phyloP scores from a whole-genome alignment of 2,329 filamentous ascomycete genomes.

The Spiromastix sp. region DNA sequence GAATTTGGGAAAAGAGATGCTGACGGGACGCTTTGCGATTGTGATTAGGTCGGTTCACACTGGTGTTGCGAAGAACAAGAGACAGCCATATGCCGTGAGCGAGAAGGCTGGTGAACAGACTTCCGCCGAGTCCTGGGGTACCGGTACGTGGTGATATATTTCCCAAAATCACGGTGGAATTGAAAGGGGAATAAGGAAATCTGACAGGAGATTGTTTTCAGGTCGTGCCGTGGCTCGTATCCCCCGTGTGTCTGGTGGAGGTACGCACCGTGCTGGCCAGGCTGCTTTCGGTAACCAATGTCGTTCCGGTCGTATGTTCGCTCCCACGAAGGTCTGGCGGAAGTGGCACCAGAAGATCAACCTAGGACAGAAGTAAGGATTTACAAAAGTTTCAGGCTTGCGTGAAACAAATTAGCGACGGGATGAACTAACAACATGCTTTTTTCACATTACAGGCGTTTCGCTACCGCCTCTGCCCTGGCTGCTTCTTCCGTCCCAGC shows the following conservation, averaged over 20 bases:
- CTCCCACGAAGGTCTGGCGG: conserved; percentile 99
- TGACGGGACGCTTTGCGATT: no score
- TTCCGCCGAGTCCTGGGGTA: conserved; percentile 99
- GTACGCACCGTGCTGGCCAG: conserved; percentile 99
- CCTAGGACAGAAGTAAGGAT: conserved; percentile 81
- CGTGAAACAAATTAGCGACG: conserved; percentile 4
- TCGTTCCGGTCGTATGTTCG: conserved; percentile 99
- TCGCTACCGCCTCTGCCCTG: conserved; percentile 93
- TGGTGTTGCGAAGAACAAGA: conserved; percentile 99
- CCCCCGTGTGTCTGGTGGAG: conserved; percentile 99
- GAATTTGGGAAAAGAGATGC: conserved; percentile 13
- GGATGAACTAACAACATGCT: conserved; percentile 8
- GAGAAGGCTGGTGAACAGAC: conserved; percentile 99
- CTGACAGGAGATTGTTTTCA: conserved; percentile 28
- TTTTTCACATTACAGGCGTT: conserved; percentile 52
- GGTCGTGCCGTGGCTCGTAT: conserved; percentile 99
- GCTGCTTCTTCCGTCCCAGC: conserved; percentile 92
- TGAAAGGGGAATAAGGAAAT: conserved; percentile 7
- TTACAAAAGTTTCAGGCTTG: conserved; percentile 8
- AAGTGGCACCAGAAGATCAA: conserved; percentile 99
- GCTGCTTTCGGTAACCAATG: conserved; percentile 99
- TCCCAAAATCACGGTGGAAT: conserved; percentile 7
- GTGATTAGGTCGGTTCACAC: conserved; percentile 67
- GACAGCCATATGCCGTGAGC: conserved; percentile 98
- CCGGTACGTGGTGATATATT: conserved; percentile 56